Evolutionary conservation across 352 stramenopile genomes (phyloP).

Genomic region (Pythium coloratum): DNA sequence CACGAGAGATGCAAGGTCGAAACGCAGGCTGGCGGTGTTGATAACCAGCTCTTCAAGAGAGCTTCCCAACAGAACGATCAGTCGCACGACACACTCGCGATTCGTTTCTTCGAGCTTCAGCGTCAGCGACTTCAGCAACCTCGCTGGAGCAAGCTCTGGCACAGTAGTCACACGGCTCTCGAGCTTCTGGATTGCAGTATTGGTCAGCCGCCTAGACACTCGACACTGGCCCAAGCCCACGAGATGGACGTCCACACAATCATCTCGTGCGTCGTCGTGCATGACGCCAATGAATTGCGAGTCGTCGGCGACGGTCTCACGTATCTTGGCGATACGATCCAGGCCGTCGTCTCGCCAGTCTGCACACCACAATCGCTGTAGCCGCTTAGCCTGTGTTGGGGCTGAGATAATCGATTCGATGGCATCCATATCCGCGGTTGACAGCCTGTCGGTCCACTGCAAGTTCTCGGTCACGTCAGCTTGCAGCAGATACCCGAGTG

Average conservation of each 20-base stretch:
- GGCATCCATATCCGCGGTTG: not conserved
- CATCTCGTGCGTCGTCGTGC: not conserved
- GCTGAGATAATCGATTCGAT: not conserved
- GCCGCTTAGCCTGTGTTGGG: not conserved
- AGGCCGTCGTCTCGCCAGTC: not conserved
- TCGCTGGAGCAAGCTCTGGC: not conserved
- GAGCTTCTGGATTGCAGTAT: not conserved
- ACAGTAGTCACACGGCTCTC: not conserved
- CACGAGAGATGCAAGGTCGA: not conserved
- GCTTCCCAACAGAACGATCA: not conserved
- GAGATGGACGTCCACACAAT: constrained; percentile 2
- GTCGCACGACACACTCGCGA: not conserved
- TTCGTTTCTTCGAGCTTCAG: not conserved
- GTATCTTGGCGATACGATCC: not conserved
- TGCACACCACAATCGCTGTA: not conserved
- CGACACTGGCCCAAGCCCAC: not conserved
- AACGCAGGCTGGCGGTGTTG: too few species aligned
- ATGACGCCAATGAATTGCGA: constrained; percentile 2
- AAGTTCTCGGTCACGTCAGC: not conserved
- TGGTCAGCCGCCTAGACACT: not conserved
- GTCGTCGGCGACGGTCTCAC: not conserved
- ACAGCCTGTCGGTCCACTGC: not conserved
- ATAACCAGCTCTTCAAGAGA: not conserved
- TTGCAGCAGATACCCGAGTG: constrained; percentile 1
- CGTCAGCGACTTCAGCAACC: not conserved